Conservation (phyloP, 768 basidiomycete species). For the Serpula lacrymans region DNA sequence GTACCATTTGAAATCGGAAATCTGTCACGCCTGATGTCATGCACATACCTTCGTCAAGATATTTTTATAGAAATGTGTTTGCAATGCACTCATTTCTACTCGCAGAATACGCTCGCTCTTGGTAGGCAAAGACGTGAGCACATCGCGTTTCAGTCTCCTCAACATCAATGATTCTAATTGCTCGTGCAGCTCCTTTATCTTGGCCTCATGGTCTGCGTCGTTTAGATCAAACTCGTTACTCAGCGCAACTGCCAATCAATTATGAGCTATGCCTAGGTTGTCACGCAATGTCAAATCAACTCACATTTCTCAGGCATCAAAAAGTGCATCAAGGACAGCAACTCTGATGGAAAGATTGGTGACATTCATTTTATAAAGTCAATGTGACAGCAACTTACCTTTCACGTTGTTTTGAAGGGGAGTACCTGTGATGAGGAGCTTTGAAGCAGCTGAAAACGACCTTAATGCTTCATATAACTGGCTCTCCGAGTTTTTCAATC, state of each 20-base stretch:
- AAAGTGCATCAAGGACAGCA: constrained; percentile 98
- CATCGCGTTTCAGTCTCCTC: constrained; percentile 91
- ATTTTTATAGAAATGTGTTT: constrained; percentile 99
- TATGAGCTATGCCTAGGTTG: constrained; percentile 6
- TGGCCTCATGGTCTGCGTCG: constrained; percentile 88
- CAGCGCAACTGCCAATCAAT: constrained; percentile 61
- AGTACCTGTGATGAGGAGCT: constrained; percentile 96
- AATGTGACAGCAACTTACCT: constrained; percentile 46
- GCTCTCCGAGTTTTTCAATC: constrained; percentile 96
- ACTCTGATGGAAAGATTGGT: constrained; percentile 48
- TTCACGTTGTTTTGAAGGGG: constrained; percentile 99
- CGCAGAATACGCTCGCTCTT: constrained; percentile 98
- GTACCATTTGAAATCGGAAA: too few species aligned
- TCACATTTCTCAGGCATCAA: constrained; percentile 97
- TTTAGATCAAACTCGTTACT: constrained; percentile 94
- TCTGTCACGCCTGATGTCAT: background rate
- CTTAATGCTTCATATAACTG: constrained; percentile 93
- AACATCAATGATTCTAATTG: constrained; percentile 95
- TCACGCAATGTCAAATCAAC: constrained; percentile 19
- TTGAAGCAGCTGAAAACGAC: constrained; percentile 85
- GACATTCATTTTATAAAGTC: constrained; percentile 3
- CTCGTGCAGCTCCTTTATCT: constrained; percentile 93
- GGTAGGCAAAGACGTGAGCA: constrained; percentile 91
- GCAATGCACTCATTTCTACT: constrained; percentile 95
- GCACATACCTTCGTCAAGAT: constrained; percentile 80